phyloP scores from a whole-genome alignment of 176 grass and related monocot species.

The Avena atlantica region DNA sequence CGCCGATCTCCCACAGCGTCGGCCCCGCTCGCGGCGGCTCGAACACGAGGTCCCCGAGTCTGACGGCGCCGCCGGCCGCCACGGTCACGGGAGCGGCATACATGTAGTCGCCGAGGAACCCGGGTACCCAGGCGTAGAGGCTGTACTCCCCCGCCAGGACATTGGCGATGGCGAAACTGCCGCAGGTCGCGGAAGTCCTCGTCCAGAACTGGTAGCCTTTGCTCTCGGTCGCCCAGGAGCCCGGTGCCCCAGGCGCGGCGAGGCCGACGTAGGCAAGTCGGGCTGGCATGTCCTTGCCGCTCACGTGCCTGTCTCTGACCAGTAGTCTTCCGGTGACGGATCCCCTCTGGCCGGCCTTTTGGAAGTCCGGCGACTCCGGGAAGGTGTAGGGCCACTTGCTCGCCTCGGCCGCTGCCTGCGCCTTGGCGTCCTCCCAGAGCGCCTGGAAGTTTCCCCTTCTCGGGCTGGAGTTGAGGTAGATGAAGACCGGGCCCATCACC shows the following conservation, averaged over 20 bases:
- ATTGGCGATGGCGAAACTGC: slow-evolving; percentile 64
- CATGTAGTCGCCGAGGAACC: slow-evolving; percentile 71
- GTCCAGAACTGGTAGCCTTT: slow-evolving; percentile 92
- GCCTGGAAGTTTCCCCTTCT: not conserved
- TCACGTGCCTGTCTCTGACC: slow-evolving; percentile 58
- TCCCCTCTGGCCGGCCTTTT: slow-evolving; percentile 56
- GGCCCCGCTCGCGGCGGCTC: slow-evolving; percentile 66
- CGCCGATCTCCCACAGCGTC: slow-evolving; percentile 85
- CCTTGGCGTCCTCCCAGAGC: slow-evolving; percentile 79
- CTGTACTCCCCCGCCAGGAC: slow-evolving; percentile 61
- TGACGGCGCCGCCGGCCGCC: slow-evolving; percentile 26
- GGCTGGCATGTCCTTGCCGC: slow-evolving; percentile 29
- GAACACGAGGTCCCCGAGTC: slow-evolving; percentile 62
- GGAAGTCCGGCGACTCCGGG: slow-evolving; percentile 61
- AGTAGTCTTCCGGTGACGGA: slow-evolving; percentile 49
- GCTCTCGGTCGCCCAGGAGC: slow-evolving; percentile 62
- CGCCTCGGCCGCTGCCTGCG: slow-evolving; percentile 55
- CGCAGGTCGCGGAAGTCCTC: slow-evolving; percentile 24
- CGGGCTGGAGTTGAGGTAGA: slow-evolving; percentile 72
- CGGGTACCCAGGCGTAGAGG: slow-evolving; percentile 80
- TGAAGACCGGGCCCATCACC: slow-evolving; percentile 79
- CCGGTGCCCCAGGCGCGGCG: slow-evolving; percentile 57
- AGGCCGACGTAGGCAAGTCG: slow-evolving; percentile 60
- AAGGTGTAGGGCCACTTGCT: slow-evolving; percentile 78
- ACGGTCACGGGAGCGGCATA: slow-evolving; percentile 44